Conservation (phyloP, 148 eudicot species). For the Rhododendron mucronatum region DNA sequence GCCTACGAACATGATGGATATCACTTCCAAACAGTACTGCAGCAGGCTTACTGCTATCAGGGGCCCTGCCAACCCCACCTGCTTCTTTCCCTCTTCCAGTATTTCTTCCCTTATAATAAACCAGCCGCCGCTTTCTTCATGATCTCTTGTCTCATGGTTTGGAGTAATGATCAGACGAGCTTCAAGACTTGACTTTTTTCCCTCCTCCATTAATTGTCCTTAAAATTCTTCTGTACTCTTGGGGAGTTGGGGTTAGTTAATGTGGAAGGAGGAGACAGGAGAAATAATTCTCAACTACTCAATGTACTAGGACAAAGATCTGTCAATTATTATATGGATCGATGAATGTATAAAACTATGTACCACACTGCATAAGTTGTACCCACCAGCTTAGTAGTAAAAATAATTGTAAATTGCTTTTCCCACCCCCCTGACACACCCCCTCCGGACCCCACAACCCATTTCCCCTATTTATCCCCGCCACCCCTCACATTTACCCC, state of each 20-base stretch:
- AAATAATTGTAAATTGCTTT: too few species aligned
- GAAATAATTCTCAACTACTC: neutral
- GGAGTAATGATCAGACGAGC: neutral
- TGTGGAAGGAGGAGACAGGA: neutral
- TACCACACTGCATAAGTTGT: neutral
- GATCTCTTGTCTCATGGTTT: neutral
- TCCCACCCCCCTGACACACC: too few species aligned
- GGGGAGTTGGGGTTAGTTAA: neutral
- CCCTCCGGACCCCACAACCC: too few species aligned
- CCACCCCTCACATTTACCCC: too few species aligned
- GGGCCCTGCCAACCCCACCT: conserved; percentile 35
- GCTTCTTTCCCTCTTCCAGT: conserved; percentile 34
- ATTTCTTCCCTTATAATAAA: neutral
- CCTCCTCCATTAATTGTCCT: neutral
- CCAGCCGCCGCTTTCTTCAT: neutral
- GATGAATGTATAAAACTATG: neutral
- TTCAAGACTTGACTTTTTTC: neutral
- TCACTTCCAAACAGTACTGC: conserved; percentile 40
- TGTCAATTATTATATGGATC: neutral
- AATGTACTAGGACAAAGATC: neutral
- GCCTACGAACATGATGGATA: conserved; percentile 46
- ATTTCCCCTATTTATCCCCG: too few species aligned
- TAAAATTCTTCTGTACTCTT: neutral
- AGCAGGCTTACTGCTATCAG: conserved; percentile 38
- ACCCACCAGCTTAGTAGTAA: neutral